Conservation (phyloP, 345 rosid genomes). For the Populus davidiana region DNA sequence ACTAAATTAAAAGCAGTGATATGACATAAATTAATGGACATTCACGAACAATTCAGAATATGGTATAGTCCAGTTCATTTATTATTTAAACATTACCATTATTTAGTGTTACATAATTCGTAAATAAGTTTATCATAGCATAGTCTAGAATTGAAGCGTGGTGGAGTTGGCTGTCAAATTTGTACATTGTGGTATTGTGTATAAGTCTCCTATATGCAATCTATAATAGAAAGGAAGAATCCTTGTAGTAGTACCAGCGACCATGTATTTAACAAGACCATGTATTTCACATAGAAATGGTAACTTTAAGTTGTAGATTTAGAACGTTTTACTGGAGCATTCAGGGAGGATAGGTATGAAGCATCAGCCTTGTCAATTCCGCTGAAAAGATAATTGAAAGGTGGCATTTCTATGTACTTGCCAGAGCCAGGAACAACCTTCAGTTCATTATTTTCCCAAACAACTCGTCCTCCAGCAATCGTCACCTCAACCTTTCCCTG, state of each 20-base stretch:
- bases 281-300: too few relatives aligned
- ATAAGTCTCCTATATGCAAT: background rate
- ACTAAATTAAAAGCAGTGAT: background rate
- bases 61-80: background rate
- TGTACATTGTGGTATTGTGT: background rate
- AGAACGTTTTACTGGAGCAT: slow-evolving; percentile 72
- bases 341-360: slow-evolving; percentile 60
- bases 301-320: slow-evolving; percentile 31
- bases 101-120: background rate
- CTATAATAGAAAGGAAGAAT: background rate
- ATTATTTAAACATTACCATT: too few relatives aligned
- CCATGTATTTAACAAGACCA: too few relatives aligned
- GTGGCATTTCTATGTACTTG: slow-evolving; percentile 66
- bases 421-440: slow-evolving; percentile 73
- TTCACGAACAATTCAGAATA: background rate
- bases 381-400: slow-evolving; percentile 70
- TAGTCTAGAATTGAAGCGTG: background rate
- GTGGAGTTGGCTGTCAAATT: background rate
- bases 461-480: slow-evolving; percentile 78
- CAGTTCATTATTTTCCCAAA: slow-evolving; percentile 76
- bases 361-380: slow-evolving; percentile 84
- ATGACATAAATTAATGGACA: background rate
- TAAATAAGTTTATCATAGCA: background rate
- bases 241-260: background rate
- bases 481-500: slow-evolving; percentile 97